Conservation (phyloP, 352 stramenopile species). For the Pythium pectinolyticum region DNA sequence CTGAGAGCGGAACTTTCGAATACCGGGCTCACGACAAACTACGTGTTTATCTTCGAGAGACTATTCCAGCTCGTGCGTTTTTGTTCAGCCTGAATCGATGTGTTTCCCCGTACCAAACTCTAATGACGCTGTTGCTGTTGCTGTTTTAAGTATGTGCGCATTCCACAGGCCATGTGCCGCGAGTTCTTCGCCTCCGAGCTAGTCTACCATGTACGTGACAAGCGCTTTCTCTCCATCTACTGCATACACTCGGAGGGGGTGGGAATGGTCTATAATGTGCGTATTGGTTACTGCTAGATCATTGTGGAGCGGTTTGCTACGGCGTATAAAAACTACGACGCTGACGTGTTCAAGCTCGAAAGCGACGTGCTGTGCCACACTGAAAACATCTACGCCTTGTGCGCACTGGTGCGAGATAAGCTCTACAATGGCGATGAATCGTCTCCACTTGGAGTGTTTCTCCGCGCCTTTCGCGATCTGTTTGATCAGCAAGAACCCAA, state of each 20-base stretch:
- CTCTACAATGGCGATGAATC: conserved; percentile 34
- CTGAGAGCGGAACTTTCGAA: conserved; percentile 50
- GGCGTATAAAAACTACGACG: conserved; percentile 48
- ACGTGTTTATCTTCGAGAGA: conserved; percentile 65
- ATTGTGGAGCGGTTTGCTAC: conserved; percentile 60
- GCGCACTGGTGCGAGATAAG: conserved; percentile 42
- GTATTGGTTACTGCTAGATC: too few species aligned
- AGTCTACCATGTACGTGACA: conserved; percentile 51
- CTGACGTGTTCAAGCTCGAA: conserved; percentile 69
- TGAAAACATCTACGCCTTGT: conserved; percentile 59
- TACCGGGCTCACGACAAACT: conserved; percentile 34
- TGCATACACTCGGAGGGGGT: neutral
- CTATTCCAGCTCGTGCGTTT: conserved; percentile 54
- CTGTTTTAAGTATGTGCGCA: conserved; percentile 25
- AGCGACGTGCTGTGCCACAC: conserved; percentile 60
- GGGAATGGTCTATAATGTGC: neutral
- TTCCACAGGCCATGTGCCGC: conserved; percentile 33
- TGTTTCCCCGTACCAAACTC: neutral
- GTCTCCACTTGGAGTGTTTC: conserved; percentile 44
- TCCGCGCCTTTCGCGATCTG: conserved; percentile 45
- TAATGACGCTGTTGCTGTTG: neutral
- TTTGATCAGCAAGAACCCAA: conserved; percentile 68
- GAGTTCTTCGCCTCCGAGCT: conserved; percentile 61
- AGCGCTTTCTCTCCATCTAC: neutral
- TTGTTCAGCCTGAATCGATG: neutral